phyloP scores from a whole-genome alignment of 2,329 filamentous ascomycete species.

The Peltaster fructicola region DNA sequence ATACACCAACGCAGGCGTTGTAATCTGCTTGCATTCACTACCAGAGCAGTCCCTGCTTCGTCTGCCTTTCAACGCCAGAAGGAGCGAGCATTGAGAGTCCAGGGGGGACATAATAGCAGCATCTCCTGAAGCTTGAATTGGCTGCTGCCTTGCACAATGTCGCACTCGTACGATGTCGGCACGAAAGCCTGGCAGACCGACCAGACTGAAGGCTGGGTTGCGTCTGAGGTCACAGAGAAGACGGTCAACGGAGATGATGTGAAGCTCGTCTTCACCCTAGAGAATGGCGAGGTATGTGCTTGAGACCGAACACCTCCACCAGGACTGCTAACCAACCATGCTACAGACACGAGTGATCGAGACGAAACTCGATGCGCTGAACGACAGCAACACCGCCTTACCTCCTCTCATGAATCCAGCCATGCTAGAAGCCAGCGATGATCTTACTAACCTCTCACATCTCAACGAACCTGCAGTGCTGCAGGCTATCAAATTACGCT shows the following conservation, averaged over 20 bases:
- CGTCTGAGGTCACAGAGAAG: conserved; percentile 84
- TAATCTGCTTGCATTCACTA: no score
- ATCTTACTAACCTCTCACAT: conserved; percentile 92
- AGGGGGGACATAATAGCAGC: no score
- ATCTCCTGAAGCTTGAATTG: no score
- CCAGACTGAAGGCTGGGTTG: conserved; percentile 87
- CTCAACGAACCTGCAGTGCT: conserved; percentile 95
- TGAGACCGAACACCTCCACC: conserved; percentile 1
- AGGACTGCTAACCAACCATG: conserved; percentile 3
- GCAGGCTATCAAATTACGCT: conserved; percentile 92
- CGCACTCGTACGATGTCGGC: conserved; percentile 87
- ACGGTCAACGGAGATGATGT: conserved; percentile 70
- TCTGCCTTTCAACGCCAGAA: no score
- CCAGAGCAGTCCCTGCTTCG: no score
- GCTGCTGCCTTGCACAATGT: no score
- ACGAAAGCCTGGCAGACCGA: conserved; percentile 98
- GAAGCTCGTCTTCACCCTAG: conserved; percentile 69
- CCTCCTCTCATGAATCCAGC: conserved; percentile 95
- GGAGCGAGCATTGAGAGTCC: no score
- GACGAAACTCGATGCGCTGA: conserved; percentile 58
- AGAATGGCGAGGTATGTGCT: conserved; percentile 68
- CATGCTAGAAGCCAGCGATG: conserved; percentile 96
- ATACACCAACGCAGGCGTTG: no score
- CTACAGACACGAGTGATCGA: conserved; percentile 59
- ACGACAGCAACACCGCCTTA: conserved; percentile 58